Percentiles rank a stretch among this genome's conserved stretches.
Conservation (phyloP, 2,329 filamentous ascomycete species). For the Seiridium unicorne region DNA sequence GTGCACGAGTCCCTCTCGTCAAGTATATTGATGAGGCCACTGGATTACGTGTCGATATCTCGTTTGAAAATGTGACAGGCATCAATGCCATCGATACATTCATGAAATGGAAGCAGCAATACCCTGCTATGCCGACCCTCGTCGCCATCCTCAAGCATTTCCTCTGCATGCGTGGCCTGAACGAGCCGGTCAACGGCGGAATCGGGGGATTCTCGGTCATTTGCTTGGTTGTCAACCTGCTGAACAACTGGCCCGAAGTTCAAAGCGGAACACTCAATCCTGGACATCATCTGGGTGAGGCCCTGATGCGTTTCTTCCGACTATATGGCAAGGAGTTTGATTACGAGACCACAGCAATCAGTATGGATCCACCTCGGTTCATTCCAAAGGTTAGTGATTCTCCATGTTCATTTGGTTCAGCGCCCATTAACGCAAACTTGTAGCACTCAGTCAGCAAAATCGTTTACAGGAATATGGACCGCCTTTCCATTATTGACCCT, state of each 20-base stretch:
- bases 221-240: slow-evolving; percentile 85
- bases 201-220: slow-evolving; percentile 93
- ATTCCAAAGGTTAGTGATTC: slow-evolving; percentile 58
- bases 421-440: not conserved
- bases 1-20: slow-evolving; percentile 84
- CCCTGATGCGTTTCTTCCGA: slow-evolving; percentile 85
- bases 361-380: slow-evolving; percentile 72
- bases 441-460: slow-evolving; percentile 26
- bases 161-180: slow-evolving; percentile 81
- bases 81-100: slow-evolving; percentile 80
- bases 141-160: slow-evolving; percentile 92
- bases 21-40: slow-evolving; percentile 83
- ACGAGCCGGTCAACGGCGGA: slow-evolving; percentile 88
- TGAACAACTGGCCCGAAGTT: slow-evolving; percentile 75
- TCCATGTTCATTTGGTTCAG: slow-evolving; percentile 12
- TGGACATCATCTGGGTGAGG: slow-evolving; percentile 71
- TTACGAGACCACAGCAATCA: slow-evolving; percentile 67
- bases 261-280: slow-evolving; percentile 58
- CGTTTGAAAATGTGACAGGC: slow-evolving; percentile 88
- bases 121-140: slow-evolving; percentile 81
- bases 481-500: slow-evolving; percentile 88
- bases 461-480: slow-evolving; percentile 59
- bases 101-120: slow-evolving; percentile 72
- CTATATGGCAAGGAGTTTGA: slow-evolving; percentile 86
- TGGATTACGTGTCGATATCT: slow-evolving; percentile 83